Evolutionary conservation across 768 basidiomycete species (phyloP), one percentile per base, ranked within the genome.

Genomic region (Termitomyces heimii): DNA sequence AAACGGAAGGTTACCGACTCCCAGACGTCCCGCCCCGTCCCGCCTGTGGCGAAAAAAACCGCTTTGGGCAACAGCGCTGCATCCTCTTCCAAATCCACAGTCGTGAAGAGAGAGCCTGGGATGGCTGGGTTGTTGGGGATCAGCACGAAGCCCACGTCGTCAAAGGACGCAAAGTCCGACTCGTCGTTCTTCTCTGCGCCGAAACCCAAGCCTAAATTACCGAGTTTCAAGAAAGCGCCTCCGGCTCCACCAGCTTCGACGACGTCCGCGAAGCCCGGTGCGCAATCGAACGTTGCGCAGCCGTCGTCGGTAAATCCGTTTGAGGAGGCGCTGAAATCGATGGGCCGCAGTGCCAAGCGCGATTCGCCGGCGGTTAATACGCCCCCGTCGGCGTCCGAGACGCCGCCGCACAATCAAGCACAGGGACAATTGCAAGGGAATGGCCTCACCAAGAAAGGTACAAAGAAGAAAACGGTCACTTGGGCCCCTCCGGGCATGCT

Each of bases 111-210:
- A 67, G 88, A 89, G 66, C 54, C 65, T 16, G 74, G 49, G 8
- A 14, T 73, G 52, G 61, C 12, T 18, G 39, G 39, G n/a, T 0
- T 20, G n/a, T 10, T 20, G 18, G 39, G 39, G 56, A 53, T 65
- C 4, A 42, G 2, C 16, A 34, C 35, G 2, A 14, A 47, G 4
- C 59, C 71, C 0, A 68, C 71, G 1, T 67, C 75, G 3, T 78
- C 82, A 56, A 90, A 91, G 68, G 89, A 88, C 62, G 87, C 89
- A 18, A 88, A 91, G 73, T 85, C 89, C 13, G 92, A 93, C 70
- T 88, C 86, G 47, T 91, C 89, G 2, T 93, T 94, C 71, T 94
- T 94, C 71, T 92, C 91, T 54, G 86, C 88, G 40, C 88, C 90
- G 5, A 93, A 92, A 67, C 82, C 86, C 20, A 92, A 92, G 66